A percentile compares a stretch with the other conserved stretches of the same genome.
Evolutionary conservation across 441 rosid genomes (phyloP).

Genomic region (Populus hybrid): DNA sequence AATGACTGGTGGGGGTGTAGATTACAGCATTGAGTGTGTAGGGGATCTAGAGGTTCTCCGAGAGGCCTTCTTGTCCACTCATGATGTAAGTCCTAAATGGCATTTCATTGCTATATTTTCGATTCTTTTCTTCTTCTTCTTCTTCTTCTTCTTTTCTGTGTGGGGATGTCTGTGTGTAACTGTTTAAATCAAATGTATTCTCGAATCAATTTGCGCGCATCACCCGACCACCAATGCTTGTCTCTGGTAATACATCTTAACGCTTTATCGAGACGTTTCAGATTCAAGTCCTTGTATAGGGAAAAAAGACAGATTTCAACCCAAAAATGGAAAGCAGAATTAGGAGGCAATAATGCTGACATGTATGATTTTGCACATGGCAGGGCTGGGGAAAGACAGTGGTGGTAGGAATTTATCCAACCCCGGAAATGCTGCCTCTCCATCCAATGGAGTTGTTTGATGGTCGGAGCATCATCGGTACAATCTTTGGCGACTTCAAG

Average conservation of each 20-base stretch:
- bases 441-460: conserved; percentile 49
- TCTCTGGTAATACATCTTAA: too few species aligned
- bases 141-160: too few species aligned
- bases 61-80: conserved; percentile 44
- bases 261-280: too few species aligned
- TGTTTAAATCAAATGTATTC: too few species aligned
- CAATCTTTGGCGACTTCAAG: conserved; percentile 35
- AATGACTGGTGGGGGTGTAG: conserved; percentile 38
- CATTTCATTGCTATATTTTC: too few species aligned
- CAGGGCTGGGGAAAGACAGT: conserved; percentile 47
- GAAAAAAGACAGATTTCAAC: not conserved
- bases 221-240: too few species aligned
- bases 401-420: conserved; percentile 34
- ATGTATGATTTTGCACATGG: not conserved
- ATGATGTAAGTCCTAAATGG: conserved; percentile 20
- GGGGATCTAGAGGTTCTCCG: conserved; percentile 33
- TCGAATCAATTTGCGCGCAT: too few species aligned
- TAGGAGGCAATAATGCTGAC: not conserved
- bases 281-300: not conserved
- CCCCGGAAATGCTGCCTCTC: conserved; percentile 27
- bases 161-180: not conserved
- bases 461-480: conserved; percentile 32
- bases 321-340: not conserved
- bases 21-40: conserved; percentile 44
- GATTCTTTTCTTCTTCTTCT: too few species aligned